Base-by-base conservation (phyloP, 352 stramenopile genomes). In the Pythium dissimile region DNA sequence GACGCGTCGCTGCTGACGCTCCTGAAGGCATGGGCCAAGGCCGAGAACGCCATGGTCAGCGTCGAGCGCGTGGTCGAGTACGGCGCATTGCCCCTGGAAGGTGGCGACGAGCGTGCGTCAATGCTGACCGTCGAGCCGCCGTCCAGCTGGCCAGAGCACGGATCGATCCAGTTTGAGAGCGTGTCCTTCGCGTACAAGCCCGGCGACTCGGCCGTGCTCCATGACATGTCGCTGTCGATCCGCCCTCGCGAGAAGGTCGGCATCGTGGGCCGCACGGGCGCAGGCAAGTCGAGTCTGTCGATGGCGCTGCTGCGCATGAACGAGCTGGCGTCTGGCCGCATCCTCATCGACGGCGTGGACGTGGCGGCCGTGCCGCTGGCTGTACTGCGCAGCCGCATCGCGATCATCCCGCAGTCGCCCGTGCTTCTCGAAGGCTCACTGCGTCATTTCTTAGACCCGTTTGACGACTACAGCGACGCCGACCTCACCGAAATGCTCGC, bases 381-480 rank as follows among this genome's bases (percentile, higher is more conserved):
- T 30, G 13, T 18, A 6, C 37, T 63, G 15, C 55, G 55, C 8
- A 23, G 21, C 6, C 23, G 35, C 12, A 18, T 71, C 18, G 39
- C 54, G 44, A 59, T 71, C 18, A 61, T 71, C 20, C 52, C 58
- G 7, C 64, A 71, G 57, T 51, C 27, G 15, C 64, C 64, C 5
- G 42, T 64, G 27, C 37, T 69, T n/a, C 64, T 67, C 44, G 32
- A 58, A 34, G 64, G 64, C 31, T 44, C 64, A 12, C 18, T 72
- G 7, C 56, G 59, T 8, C n/a, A 20, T 42, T 96, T 92, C 54
- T 51, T 97, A 3, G 88, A 97, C 65, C 89, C 90, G 12, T 92
- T 89, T 54, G 55, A 72, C 23, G 47, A 86, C 37, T 86, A 79
- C 64, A 68, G 51, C 35, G 82, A 92, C 42, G 62, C 75, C 9